Percentiles rank a stretch among this genome's conserved stretches.
Conservation (phyloP, 2,329 filamentous ascomycete species). For the Sporothrix phasma region DNA sequence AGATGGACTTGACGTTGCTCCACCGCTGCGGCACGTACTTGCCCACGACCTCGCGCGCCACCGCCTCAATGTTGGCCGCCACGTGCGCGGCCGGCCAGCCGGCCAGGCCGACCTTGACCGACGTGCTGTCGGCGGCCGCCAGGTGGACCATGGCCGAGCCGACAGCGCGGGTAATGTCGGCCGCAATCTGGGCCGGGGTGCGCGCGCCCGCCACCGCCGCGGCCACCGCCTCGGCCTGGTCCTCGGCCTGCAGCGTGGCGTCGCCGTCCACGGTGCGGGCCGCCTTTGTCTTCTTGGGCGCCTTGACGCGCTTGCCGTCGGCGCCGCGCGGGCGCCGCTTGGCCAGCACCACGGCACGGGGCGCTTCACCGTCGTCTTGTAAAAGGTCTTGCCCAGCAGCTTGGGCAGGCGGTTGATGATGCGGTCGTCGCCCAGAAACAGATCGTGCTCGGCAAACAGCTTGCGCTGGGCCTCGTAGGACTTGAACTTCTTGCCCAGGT, state of each 20-base stretch:
- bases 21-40: slow-evolving; percentile 79
- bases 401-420: slow-evolving; percentile 66
- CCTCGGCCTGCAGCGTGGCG: slow-evolving; percentile 72
- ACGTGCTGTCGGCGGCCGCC: slow-evolving; percentile 66
- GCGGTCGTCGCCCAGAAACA: slow-evolving; percentile 88
- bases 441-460: slow-evolving; percentile 74
- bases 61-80: slow-evolving; percentile 68
- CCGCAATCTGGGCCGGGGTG: slow-evolving; percentile 57
- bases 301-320: slow-evolving; percentile 47
- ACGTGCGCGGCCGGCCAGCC: slow-evolving; percentile 66
- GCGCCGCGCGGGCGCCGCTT: slow-evolving; percentile 50
- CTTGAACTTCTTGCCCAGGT: slow-evolving; percentile 74
- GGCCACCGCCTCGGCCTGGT: slow-evolving; percentile 59
- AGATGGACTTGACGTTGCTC: slow-evolving; percentile 73
- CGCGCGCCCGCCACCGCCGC: slow-evolving; percentile 31
- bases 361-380: slow-evolving; percentile 70
- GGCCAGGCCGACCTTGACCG: slow-evolving; percentile 68
- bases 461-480: slow-evolving; percentile 80
- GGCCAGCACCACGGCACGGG: slow-evolving; percentile 68
- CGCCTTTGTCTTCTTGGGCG: slow-evolving; percentile 40
- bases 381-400: slow-evolving; percentile 84
- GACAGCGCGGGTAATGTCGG: slow-evolving; percentile 71
- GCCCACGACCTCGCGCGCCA: slow-evolving; percentile 58
- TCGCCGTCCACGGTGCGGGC: slow-evolving; percentile 48
- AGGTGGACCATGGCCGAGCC: slow-evolving; percentile 71